phyloP scores from a whole-genome alignment of 1,284 basidiomycete genomes.

The Puccinia sorghi region DNA sequence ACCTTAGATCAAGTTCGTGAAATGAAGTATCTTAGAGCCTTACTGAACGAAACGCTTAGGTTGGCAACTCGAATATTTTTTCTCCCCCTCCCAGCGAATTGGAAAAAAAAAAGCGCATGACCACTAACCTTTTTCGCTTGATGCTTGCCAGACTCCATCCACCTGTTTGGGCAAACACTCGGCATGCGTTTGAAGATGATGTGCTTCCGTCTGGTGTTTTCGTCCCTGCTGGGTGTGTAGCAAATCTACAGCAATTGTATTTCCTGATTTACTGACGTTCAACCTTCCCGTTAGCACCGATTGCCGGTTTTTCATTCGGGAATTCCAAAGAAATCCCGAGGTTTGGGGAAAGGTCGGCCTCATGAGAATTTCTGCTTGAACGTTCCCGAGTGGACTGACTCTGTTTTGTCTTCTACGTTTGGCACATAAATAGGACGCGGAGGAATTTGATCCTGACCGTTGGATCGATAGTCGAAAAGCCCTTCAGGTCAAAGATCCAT shows the following conservation, averaged over 20 bases:
- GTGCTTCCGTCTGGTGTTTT: constrained; percentile 56
- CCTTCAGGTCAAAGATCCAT: constrained; percentile 44
- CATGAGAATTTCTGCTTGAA: neutral
- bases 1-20: constrained; percentile 24
- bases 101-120: neutral
- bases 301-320: constrained; percentile 63
- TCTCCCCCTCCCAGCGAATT: neutral
- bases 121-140: neutral
- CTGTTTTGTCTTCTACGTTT: constrained; percentile 63
- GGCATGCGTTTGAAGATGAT: constrained; percentile 61
- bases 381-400: neutral
- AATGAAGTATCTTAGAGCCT: constrained; percentile 65
- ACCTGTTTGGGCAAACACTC: constrained; percentile 69
- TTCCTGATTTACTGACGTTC: constrained; percentile 42
- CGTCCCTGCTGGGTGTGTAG: constrained; percentile 42
- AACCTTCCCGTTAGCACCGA: constrained; percentile 64
- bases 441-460: constrained; percentile 70
- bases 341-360: constrained; percentile 59
- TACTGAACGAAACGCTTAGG: constrained; percentile 69
- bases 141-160: constrained; percentile 65
- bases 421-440: constrained; percentile 63
- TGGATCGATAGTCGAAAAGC: constrained; percentile 51
- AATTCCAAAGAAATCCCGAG: constrained; percentile 52
- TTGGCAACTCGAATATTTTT: constrained; percentile 6
- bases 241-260: neutral